Evolutionary conservation across 2,329 filamentous ascomycete species (phyloP), one percentile per base, ranked within the genome.

Genomic region (Aspergillus caelatus): DNA sequence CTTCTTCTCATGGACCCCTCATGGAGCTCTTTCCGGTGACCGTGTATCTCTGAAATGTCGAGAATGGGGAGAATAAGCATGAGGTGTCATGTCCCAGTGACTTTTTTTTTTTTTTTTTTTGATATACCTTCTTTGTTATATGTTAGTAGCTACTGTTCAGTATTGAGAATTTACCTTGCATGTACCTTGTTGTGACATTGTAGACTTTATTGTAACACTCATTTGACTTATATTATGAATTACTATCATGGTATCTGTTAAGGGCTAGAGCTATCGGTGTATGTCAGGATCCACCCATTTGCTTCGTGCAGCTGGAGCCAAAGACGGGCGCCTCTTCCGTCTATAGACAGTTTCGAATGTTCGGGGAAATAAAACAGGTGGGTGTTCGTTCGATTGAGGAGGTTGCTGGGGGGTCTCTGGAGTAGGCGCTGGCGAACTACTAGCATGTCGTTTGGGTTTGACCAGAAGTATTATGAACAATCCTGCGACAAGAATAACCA

Each of bases 401-500:
- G 72, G 62, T 3, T 73, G 69, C 23, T 72, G 52, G 7, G 46
- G 43, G 28, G 19, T 34, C 10, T 55, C 52, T 55, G 66, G 54
- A 32, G 61, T 30, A n/a, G 62, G 54, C 36, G 62, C 62, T 26
- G 62, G 57, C 8, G 72, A 68, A 41, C 58, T 63, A 48, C 23
- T 16, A 28, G 45, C 23, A 50, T 73, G 67, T 21, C 72, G 71
- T 76, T 90, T 93, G 1, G 92, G 92, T 79, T 96, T 97, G 66
- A 96, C 83, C 45, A 92, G 78, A 2, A 97, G 79, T 46, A 97
- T 75, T 70, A 97, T 96, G 72, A 99, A 91, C 81, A 97, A 86
- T 36, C 92, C 95, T 23, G 89, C 88, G 58, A 99, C 90, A 26
- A 98, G 79, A 30, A 99, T 81, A 8, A 96, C 79, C 23, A 99